phyloP scores from a whole-genome alignment of 1,284 basidiomycete genomes.

The Microbotryum lychnidis-dioicae region DNA sequence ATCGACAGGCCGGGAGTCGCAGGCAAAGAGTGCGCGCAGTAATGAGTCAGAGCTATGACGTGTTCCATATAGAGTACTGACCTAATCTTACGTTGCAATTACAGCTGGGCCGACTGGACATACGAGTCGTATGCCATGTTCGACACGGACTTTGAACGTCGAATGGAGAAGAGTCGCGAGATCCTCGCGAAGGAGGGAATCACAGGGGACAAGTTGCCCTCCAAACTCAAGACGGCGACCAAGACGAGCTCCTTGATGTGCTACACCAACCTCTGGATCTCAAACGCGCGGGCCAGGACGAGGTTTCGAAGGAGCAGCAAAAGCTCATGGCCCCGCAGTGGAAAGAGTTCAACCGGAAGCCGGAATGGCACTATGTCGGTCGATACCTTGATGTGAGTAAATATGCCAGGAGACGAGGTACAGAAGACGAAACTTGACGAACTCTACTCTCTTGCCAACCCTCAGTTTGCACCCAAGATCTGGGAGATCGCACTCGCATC shows the following conservation, averaged over 20 bases:
- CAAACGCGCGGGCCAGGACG: conserved; percentile 8
- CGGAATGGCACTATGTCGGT: conserved; percentile 26
- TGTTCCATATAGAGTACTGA: too few species aligned
- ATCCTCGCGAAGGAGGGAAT: conserved; percentile 8
- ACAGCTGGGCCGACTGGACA: neutral
- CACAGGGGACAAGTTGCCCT: conserved; percentile 5
- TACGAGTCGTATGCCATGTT: conserved; percentile 17
- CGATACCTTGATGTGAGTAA: conserved; percentile 22
- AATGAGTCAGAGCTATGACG: too few species aligned
- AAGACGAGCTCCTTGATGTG: conserved; percentile 16
- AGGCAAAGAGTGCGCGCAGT: too few species aligned
- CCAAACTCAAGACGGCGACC: conserved; percentile 7
- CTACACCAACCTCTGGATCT: conserved; percentile 25
- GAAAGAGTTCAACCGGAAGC: neutral
- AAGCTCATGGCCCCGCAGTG: conserved; percentile 11
- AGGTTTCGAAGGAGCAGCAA: conserved; percentile 1
- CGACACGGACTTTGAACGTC: conserved; percentile 12
- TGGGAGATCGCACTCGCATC: conserved; percentile 20
- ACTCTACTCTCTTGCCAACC: neutral
- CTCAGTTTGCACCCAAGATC: conserved; percentile 19
- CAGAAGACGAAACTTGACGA: neutral
- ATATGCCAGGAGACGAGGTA: neutral
- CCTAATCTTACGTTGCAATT: neutral
- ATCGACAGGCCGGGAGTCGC: too few species aligned
- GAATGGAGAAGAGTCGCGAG: neutral